Conservation (phyloP, 805 yeast genomes). For the Jamesozyma piceae region DNA sequence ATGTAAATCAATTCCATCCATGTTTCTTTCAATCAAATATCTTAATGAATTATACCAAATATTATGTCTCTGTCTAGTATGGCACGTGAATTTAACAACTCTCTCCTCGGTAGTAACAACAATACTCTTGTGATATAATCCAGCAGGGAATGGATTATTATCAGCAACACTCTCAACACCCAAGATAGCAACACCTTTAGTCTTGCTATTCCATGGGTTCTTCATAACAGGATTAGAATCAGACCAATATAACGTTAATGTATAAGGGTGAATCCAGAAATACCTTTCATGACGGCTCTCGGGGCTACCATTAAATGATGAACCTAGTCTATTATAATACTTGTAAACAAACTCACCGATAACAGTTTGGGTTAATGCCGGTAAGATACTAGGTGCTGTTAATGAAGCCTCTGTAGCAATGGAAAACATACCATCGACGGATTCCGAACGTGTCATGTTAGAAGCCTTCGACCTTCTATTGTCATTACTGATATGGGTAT, state of each 20-base stretch:
- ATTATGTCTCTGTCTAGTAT: conserved; percentile 78
- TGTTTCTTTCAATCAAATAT: conserved; percentile 58
- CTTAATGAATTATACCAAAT: conserved; percentile 82
- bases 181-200: conserved; percentile 71
- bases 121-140: conserved; percentile 76
- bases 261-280: conserved; percentile 96
- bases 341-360: conserved; percentile 87
- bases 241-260: conserved; percentile 86
- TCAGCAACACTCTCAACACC: conserved; percentile 76
- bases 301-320: conserved; percentile 50
- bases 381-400: conserved; percentile 42
- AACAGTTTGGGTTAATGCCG: conserved; percentile 83
- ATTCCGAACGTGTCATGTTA: conserved; percentile 5
- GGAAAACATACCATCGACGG: conserved; percentile 31
- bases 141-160: conserved; percentile 81
- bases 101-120: conserved; percentile 61
- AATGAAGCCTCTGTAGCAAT: conserved; percentile 52
- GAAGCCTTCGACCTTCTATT: not conserved
- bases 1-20: conserved; percentile 47
- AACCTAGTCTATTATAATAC: conserved; percentile 70
- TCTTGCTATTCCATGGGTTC: conserved; percentile 55
- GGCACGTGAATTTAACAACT: conserved; percentile 75
- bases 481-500: not conserved
- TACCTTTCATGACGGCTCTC: conserved; percentile 82
- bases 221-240: conserved; percentile 65